Evolutionary conservation across 768 basidiomycete genomes (phyloP).

Genomic region (Vararia minispora): DNA sequence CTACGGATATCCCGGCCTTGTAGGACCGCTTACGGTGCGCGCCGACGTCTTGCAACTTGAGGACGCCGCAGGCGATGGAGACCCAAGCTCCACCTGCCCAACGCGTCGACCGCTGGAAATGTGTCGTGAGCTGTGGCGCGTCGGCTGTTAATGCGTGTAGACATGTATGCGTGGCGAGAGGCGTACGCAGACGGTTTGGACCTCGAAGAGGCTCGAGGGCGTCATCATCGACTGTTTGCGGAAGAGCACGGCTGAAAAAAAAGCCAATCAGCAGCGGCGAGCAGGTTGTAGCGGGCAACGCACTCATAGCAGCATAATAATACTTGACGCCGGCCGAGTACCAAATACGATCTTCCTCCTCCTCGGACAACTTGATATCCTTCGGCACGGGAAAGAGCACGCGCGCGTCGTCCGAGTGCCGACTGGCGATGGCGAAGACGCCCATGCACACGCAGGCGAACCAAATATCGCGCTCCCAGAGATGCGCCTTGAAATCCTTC

Average conservation of each 20-base stretch:
- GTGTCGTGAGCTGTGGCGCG: conserved; percentile 32
- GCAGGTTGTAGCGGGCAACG: conserved; percentile 9
- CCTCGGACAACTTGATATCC: conserved; percentile 15
- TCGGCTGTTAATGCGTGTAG: conserved; percentile 16
- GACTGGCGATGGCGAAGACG: conserved; percentile 20
- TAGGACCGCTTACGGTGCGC: conserved; percentile 32
- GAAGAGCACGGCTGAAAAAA: conserved; percentile 36
- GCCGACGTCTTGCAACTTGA: conserved; percentile 48
- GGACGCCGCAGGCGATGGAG: conserved; percentile 25
- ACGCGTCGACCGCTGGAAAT: conserved; percentile 35
- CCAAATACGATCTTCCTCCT: conserved; percentile 30
- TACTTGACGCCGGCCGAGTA: conserved; percentile 50
- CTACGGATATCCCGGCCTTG: conserved; percentile 19
- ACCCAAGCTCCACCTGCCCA: conserved; percentile 35
- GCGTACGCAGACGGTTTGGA: conserved; percentile 43
- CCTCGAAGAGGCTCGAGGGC: conserved; percentile 49
- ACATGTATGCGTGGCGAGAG: conserved; percentile 6
- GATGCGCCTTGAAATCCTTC: conserved; percentile 39
- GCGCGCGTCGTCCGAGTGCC: conserved; percentile 18
- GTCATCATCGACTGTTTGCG: conserved; percentile 39
- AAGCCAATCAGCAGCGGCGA: conserved; percentile 2
- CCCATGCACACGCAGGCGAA: conserved; percentile 21
- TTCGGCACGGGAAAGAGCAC: conserved; percentile 19
- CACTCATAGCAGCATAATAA: conserved; percentile 44
- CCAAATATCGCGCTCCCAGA: conserved; percentile 36